Percentiles rank a stretch among this genome's conserved stretches.
phyloP scores from a whole-genome alignment of 2,329 filamentous ascomycete genomes.

The Immersiporthe knoxdaviesiana region DNA sequence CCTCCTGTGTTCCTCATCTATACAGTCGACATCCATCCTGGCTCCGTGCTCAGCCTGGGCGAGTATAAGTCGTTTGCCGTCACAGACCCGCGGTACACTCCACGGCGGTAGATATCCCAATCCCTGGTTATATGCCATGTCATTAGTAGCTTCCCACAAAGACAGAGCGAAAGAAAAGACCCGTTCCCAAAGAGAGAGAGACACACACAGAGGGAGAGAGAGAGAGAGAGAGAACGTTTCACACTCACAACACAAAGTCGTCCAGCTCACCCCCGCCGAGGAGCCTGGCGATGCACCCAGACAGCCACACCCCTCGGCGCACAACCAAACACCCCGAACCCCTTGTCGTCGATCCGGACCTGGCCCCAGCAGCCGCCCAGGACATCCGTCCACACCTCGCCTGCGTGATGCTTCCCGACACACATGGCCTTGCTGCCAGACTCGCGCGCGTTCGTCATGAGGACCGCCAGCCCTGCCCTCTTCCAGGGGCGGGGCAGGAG shows the following conservation, averaged over 20 bases:
- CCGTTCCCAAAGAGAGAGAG: too few species aligned
- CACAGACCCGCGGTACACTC: constrained; percentile 9
- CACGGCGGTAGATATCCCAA: constrained; percentile 7
- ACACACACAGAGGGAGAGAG: too few species aligned
- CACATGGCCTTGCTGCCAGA: constrained; percentile 60
- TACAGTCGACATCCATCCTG: constrained; percentile 30
- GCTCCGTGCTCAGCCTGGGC: constrained; percentile 21
- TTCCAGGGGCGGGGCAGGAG: constrained; percentile 37
- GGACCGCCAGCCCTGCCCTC: constrained; percentile 58
- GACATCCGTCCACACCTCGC: constrained; percentile 67
- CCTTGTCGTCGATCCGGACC: constrained; percentile 61
- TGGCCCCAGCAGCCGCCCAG: constrained; percentile 57
- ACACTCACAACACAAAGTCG: constrained; percentile 22
- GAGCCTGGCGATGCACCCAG: constrained; percentile 54
- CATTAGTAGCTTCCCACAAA: too few species aligned
- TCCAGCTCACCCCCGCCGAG: constrained; percentile 17
- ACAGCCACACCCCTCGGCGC: constrained; percentile 59
- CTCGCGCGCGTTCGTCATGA: constrained; percentile 55
- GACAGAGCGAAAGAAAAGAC: background rate
- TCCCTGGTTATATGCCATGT: background rate
- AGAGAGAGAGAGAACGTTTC: background rate
- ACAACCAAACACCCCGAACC: constrained; percentile 62
- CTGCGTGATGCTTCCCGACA: constrained; percentile 60
- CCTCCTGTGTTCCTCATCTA: too few species aligned
- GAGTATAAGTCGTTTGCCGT: constrained; percentile 21